Conservation (phyloP, 2,329 filamentous ascomycete genomes). For the Grosmannia clavigera region DNA sequence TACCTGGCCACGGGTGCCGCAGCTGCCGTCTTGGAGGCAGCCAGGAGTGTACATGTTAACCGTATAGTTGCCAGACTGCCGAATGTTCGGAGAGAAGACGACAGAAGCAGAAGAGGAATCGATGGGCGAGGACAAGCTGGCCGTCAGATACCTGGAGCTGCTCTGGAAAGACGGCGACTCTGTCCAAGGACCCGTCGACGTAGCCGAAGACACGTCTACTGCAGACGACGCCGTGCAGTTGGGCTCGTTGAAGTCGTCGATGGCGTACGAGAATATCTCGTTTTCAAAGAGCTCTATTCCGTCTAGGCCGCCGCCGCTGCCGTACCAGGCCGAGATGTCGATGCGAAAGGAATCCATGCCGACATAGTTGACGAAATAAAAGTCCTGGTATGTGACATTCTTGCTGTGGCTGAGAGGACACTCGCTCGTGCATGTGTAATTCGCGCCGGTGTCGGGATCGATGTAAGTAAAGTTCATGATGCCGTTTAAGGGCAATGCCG, state of each 20-base stretch:
- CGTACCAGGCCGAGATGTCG: slow-evolving; percentile 80
- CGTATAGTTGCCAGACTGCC: slow-evolving; percentile 81
- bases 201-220: slow-evolving; percentile 49
- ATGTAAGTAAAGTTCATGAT: slow-evolving; percentile 95
- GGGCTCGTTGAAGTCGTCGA: slow-evolving; percentile 82
- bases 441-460: slow-evolving; percentile 57
- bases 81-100: slow-evolving; percentile 72
- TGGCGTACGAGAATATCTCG: slow-evolving; percentile 73
- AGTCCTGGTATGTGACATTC: slow-evolving; percentile 66
- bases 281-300: slow-evolving; percentile 82
- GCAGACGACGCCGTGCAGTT: slow-evolving; percentile 55
- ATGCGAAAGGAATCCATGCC: slow-evolving; percentile 82
- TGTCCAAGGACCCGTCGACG: slow-evolving; percentile 61
- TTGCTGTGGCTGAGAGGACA: slow-evolving; percentile 72
- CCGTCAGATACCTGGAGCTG: slow-evolving; percentile 64
- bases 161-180: slow-evolving; percentile 55
- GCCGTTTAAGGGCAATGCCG: slow-evolving; percentile 72
- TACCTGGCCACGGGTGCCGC: slow-evolving; percentile 63
- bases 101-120: slow-evolving; percentile 52
- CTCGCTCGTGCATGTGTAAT: slow-evolving; percentile 61
- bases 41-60: slow-evolving; percentile 89
- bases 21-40: slow-evolving; percentile 69
- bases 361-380: slow-evolving; percentile 75
- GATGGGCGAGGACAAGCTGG: slow-evolving; percentile 44
- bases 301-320: slow-evolving; percentile 68